A percentile compares a stretch with the other conserved stretches of the same genome.
phyloP scores from a whole-genome alignment of 306 rosid species.

The Carpinus viminea region DNA sequence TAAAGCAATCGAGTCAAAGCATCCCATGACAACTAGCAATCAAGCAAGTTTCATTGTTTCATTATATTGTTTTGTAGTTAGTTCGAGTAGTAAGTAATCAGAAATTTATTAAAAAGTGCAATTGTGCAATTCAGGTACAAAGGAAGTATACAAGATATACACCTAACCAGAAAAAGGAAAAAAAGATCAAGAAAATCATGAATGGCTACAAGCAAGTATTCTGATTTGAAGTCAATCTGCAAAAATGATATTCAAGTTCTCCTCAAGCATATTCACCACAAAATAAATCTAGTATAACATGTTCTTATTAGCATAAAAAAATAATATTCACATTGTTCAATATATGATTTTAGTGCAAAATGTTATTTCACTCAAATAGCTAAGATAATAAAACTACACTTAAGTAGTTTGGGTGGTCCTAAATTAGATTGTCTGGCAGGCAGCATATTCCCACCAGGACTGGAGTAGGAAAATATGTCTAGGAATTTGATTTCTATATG shows the following conservation, averaged over 20 bases:
- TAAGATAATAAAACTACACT: not conserved
- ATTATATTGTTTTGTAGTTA: slow-evolving; percentile 20
- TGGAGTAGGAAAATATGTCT: not conserved
- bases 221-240: slow-evolving; percentile 13
- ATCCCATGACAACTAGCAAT: slow-evolving; percentile 41
- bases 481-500: not conserved
- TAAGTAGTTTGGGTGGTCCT: not conserved
- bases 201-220: not conserved
- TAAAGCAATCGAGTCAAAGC: slow-evolving; percentile 49
- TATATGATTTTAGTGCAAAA: not conserved
- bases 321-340: not conserved
- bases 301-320: not conserved
- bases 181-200: too few species aligned
- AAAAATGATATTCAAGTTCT: slow-evolving; percentile 18
- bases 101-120: too few species aligned
- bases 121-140: too few species aligned
- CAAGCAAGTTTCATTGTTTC: slow-evolving; percentile 28
- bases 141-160: too few species aligned
- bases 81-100: not conserved
- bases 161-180: too few species aligned
- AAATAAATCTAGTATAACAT: not conserved
- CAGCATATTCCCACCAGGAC: not conserved
- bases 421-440: not conserved
- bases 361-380: not conserved
- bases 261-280: slow-evolving; percentile 8